phyloP scores from a whole-genome alignment of 2,329 filamentous ascomycete genomes.

The Exophiala sp. region DNA sequence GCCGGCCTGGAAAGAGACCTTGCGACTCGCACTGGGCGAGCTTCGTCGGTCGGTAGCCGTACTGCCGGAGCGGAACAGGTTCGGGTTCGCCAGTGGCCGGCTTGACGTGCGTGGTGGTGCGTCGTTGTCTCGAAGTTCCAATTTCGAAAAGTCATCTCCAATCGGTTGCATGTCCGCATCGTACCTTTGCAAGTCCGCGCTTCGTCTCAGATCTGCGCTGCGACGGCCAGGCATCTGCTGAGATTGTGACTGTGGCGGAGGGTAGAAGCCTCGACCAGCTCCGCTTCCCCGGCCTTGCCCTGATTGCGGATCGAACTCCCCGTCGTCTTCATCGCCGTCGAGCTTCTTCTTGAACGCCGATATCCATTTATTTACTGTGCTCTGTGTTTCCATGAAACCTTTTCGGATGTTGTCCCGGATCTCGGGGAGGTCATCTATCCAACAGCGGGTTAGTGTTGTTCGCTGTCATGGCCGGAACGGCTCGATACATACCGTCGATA shows the following conservation, averaged over 20 bases:
- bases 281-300: slow-evolving; percentile 36
- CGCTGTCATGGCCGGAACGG: neutral
- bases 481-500: slow-evolving; percentile 60
- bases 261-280: neutral
- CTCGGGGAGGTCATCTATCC: slow-evolving; percentile 76
- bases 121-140: slow-evolving; percentile 59
- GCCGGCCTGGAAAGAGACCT: slow-evolving; percentile 55
- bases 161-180: slow-evolving; percentile 90
- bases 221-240: slow-evolving; percentile 43
- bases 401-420: slow-evolving; percentile 91
- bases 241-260: slow-evolving; percentile 1
- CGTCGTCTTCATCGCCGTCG: slow-evolving; percentile 77
- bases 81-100: slow-evolving; percentile 66
- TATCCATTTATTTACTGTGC: slow-evolving; percentile 89
- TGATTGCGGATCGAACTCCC: slow-evolving; percentile 41
- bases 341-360: slow-evolving; percentile 85
- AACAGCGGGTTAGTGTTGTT: slow-evolving; percentile 16
- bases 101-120: slow-evolving; percentile 52
- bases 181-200: slow-evolving; percentile 84
- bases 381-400: slow-evolving; percentile 90
- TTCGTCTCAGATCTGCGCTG: slow-evolving; percentile 62
- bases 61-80: slow-evolving; percentile 61
- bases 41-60: slow-evolving; percentile 37
- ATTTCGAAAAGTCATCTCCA: slow-evolving; percentile 73
- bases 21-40: slow-evolving; percentile 45